These are phyloP conservation scores for Aspergillus nidulans DNA, from an alignment of 495 filamentous ascomycete species.

Conservation along the genomic window DNA sequence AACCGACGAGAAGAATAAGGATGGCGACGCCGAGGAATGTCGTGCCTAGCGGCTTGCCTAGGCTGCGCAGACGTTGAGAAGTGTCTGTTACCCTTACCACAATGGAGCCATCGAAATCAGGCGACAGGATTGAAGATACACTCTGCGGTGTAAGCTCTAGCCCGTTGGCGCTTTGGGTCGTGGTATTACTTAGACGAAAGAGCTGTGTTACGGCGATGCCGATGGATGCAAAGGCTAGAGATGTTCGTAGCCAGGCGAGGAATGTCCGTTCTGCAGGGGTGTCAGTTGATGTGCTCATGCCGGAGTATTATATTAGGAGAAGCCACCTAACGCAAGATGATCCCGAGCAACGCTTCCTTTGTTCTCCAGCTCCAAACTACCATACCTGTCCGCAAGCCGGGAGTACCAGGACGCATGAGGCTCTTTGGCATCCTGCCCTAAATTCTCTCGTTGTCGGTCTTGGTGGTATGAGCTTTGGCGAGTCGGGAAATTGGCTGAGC, in stretches of 20 bases:
- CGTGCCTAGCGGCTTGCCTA: constrained; percentile 90
- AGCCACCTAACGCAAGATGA: constrained; percentile 82
- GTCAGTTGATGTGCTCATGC: constrained; percentile 1
- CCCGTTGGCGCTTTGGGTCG: constrained; percentile 4
- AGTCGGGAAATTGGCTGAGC: constrained; percentile 10
- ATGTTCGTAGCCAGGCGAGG: constrained; percentile 94
- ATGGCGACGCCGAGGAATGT: constrained; percentile 89
- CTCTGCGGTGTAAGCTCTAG: constrained; percentile 7
- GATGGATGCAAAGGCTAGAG: constrained; percentile 91
- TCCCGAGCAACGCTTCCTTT: constrained; percentile 94
- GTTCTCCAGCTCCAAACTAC: constrained; percentile 87
- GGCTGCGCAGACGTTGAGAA: constrained; percentile 55
- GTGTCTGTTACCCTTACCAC: constrained; percentile 11
- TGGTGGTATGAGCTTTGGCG: constrained; percentile 1
- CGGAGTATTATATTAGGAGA: not conserved
- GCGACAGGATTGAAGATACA: constrained; percentile 21
- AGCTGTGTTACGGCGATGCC: constrained; percentile 95
- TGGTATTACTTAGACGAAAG: constrained; percentile 80
- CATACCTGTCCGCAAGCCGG: constrained; percentile 60
- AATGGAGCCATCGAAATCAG: constrained; percentile 16
- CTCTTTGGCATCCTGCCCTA: constrained; percentile 15
- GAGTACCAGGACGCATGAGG: constrained; percentile 45
- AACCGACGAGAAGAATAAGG: constrained; percentile 76
- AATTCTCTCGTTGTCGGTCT: constrained; percentile 7
- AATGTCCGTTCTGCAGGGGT: constrained; percentile 77